Evolutionary conservation across 192 early-diverging fungal species (phyloP).

Genomic region (Backusella parvicylindrica): DNA sequence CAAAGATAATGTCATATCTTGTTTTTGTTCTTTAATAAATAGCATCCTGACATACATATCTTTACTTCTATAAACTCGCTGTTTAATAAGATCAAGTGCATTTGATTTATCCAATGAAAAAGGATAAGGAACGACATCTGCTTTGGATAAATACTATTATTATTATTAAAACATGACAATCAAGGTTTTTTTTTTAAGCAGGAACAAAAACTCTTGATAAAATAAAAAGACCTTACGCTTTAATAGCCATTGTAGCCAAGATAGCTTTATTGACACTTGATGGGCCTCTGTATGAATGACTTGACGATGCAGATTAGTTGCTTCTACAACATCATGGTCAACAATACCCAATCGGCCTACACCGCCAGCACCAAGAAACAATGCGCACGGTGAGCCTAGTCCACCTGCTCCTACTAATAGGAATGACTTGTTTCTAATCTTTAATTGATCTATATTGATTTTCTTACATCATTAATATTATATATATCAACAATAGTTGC

Average conservation of each 20-base stretch:
- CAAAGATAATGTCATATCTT: slow-evolving; percentile 82
- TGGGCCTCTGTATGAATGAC: slow-evolving; percentile 80
- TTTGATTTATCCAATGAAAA: slow-evolving; percentile 77
- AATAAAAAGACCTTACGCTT: slow-evolving; percentile 30
- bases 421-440: slow-evolving; percentile 66
- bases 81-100: slow-evolving; percentile 47
- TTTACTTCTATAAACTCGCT: background rate
- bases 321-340: slow-evolving; percentile 88
- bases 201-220: too few relatives aligned
- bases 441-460: slow-evolving; percentile 62
- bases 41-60: too few relatives aligned
- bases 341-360: slow-evolving; percentile 85
- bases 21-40: too few relatives aligned
- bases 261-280: slow-evolving; percentile 66
- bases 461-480: too few relatives aligned
- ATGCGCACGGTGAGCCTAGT: slow-evolving; percentile 78
- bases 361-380: slow-evolving; percentile 88
- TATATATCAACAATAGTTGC: too few relatives aligned
- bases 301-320: slow-evolving; percentile 93
- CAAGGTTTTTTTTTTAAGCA: too few relatives aligned
- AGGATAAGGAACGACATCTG: slow-evolving; percentile 60
- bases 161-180: background rate
- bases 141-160: slow-evolving; percentile 62
- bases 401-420: slow-evolving; percentile 91
- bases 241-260: slow-evolving; percentile 62